These are phyloP conservation scores for Lichtheimia hyalospora DNA, from an alignment of 371 early-diverging fungal genomes.

Conservation along the genomic window DNA sequence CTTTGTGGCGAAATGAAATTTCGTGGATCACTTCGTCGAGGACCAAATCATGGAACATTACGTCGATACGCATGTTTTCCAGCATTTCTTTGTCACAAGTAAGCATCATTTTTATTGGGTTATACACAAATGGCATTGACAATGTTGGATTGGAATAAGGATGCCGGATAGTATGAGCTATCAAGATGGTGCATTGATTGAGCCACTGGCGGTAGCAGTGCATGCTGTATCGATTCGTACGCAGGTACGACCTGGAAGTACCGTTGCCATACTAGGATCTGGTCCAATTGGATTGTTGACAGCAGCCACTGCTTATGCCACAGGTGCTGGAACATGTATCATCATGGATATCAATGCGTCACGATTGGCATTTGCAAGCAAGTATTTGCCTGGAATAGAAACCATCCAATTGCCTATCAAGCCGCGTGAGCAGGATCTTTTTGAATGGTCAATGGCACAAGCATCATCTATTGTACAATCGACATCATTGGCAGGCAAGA, in stretches of 20 bases:
- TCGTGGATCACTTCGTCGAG: conserved; percentile 19
- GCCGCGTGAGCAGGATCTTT: conserved; percentile 14
- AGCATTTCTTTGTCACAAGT: conserved; percentile 14
- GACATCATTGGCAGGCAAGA: not conserved
- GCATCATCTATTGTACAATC: not conserved
- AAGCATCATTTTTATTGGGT: not conserved
- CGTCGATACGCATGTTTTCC: conserved; percentile 11
- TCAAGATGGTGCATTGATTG: conserved; percentile 43
- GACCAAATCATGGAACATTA: conserved; percentile 20
- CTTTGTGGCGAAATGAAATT: conserved; percentile 33
- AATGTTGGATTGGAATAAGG: not conserved
- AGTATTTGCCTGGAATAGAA: conserved; percentile 19
- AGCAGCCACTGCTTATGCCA: conserved; percentile 35
- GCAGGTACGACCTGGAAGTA: conserved; percentile 25
- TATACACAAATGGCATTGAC: not conserved
- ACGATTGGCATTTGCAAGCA: conserved; percentile 27
- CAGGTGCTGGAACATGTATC: conserved; percentile 30
- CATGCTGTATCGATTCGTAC: conserved; percentile 34
- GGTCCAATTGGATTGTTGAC: conserved; percentile 43
- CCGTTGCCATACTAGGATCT: conserved; percentile 33
- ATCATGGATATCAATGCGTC: conserved; percentile 37
- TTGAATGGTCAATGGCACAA: conserved; percentile 16
- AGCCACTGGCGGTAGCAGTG: conserved; percentile 43
- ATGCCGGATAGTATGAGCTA: conserved; percentile 21
- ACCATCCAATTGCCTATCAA: conserved; percentile 7